Percentiles rank a stretch among this genome's conserved stretches.
Evolutionary conservation across 2,329 filamentous ascomycete genomes (phyloP).

Genomic region (Ophiosphaerella herpotricha): DNA sequence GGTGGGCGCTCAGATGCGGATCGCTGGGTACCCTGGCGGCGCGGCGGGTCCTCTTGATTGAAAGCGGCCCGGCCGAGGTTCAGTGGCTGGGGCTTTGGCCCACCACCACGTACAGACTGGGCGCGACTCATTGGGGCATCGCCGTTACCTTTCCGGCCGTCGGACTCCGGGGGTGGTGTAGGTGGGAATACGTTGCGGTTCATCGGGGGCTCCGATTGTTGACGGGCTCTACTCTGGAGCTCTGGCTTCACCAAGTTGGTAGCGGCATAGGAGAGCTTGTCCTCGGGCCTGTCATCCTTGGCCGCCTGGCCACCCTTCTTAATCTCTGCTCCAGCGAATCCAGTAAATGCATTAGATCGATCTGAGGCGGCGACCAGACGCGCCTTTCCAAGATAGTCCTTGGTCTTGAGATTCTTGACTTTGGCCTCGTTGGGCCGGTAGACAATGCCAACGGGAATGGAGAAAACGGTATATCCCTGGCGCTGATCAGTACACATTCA

Average conservation of each 20-base stretch:
- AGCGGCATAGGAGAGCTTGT: conserved; percentile 88
- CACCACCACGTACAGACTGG: conserved; percentile 54
- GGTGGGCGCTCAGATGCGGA: conserved; percentile 52
- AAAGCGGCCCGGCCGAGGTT: conserved; percentile 56
- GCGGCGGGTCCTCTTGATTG: conserved; percentile 43
- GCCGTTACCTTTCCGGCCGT: conserved; percentile 55
- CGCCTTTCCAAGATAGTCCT: conserved; percentile 97
- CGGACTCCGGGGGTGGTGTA: conserved; percentile 94
- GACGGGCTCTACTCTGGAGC: conserved; percentile 72
- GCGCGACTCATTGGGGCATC: conserved; percentile 51
- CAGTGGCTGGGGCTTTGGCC: conserved; percentile 54
- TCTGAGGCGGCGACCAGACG: conserved; percentile 88
- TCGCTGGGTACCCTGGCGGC: conserved; percentile 46
- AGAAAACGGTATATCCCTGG: conserved; percentile 97
- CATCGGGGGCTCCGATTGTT: conserved; percentile 82
- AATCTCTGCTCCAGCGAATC: conserved; percentile 78
- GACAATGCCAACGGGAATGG: conserved; percentile 91
- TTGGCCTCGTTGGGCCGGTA: conserved; percentile 97
- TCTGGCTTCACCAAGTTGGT: conserved; percentile 91
- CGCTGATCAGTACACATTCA: conserved; percentile 30
- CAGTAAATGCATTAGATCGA: conserved; percentile 77
- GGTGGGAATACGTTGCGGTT: conserved; percentile 87
- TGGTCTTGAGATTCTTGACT: conserved; percentile 96
- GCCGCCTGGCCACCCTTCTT: conserved; percentile 65
- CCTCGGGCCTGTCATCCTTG: conserved; percentile 79